Base-by-base conservation (phyloP, 1,139 yeast genomes). In the Torulaspora pretoriensis region DNA sequence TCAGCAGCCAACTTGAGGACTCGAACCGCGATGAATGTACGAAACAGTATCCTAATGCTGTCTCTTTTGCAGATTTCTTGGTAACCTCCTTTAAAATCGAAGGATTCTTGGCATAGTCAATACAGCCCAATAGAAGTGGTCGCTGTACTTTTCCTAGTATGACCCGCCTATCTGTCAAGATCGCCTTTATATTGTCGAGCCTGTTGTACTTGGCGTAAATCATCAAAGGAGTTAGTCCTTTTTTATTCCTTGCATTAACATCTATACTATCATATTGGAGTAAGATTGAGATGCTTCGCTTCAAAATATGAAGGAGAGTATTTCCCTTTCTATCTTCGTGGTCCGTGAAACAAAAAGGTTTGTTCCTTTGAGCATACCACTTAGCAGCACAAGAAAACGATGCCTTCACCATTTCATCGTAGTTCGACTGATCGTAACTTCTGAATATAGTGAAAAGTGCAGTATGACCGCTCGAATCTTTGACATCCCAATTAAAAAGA, bases 251-350 rank as follows among this genome's bases (percentile, higher is more conserved):
- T 53, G 73, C 76, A 59, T 90, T 88, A 5, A 88, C 70, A 58
- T 87, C 77, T 32, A 78, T 54, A 14, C 70, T 65, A 23, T 67
- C 56, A 13, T 63, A 61, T 9, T 68, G 52, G 3, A 77, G 60
- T 10, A 84, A 56, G 5, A 73, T 69, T 23, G 69, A 68, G 25
- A 79, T 61, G 7, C 70, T 59, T n/a, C 68, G 68, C 49, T 70
- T 73, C 39, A 87, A 68, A 3, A 86, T 75, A 64, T 92, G 97
- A 30, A 92, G 68, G 7, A 90, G 60, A 0, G 92, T 79, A 57
- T 89, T 88, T 0, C 94, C 94, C 46, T 77, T 73, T 22, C 68
- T 68, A 60, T 90, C 97, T 14, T 78, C 68, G 60, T 92, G 97
- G 19, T 77, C 79, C 38, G 58, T 54, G 49, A 74, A 75, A 48